Percentiles rank a stretch among this genome's conserved stretches.
These are phyloP conservation scores for Xylariaceae sp. DNA, from an alignment of 2,329 filamentous ascomycete genomes.

Conservation along the genomic window DNA sequence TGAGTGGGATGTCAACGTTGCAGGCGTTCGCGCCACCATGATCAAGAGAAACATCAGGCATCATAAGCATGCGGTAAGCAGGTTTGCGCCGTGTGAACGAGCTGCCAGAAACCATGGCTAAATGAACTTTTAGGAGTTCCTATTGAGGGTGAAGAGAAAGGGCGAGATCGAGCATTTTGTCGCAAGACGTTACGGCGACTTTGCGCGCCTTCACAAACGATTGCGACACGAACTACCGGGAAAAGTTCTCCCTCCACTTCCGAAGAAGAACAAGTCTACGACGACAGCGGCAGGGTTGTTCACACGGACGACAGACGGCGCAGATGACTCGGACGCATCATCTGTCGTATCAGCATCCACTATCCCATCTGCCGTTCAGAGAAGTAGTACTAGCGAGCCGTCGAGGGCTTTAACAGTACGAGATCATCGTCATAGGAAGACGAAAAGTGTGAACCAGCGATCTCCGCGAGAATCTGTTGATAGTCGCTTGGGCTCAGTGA, in stretches of 20 bases:
- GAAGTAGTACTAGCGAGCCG: constrained; percentile 30
- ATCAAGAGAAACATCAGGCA: constrained; percentile 82
- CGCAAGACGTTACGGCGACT: constrained; percentile 83
- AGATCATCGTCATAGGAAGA: constrained; percentile 38
- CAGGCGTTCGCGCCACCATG: constrained; percentile 74
- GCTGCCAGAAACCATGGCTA: constrained; percentile 5
- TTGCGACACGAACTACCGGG: constrained; percentile 83
- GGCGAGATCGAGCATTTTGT: constrained; percentile 73
- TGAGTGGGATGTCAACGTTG: constrained; percentile 95
- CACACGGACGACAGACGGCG: constrained; percentile 44
- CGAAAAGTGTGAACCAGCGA: constrained; percentile 32
- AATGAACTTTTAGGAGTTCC: constrained; percentile 61
- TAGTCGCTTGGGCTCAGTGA: constrained; percentile 31
- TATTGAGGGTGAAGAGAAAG: constrained; percentile 77
- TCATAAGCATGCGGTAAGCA: constrained; percentile 80
- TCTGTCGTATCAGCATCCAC: constrained; percentile 80
- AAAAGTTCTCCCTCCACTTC: constrained; percentile 78
- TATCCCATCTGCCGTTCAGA: constrained; percentile 32
- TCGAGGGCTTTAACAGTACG: constrained; percentile 41
- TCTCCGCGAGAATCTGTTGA: constrained; percentile 46
- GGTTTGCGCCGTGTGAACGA: neutral
- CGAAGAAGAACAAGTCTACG: constrained; percentile 84
- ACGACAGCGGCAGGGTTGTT: constrained; percentile 58
- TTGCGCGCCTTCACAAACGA: constrained; percentile 70
- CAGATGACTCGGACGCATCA: constrained; percentile 68